A percentile compares a stretch with the other conserved stretches of the same genome.
phyloP scores from a whole-genome alignment of 2,329 filamentous ascomycete species.

The Thelonectria blattea region DNA sequence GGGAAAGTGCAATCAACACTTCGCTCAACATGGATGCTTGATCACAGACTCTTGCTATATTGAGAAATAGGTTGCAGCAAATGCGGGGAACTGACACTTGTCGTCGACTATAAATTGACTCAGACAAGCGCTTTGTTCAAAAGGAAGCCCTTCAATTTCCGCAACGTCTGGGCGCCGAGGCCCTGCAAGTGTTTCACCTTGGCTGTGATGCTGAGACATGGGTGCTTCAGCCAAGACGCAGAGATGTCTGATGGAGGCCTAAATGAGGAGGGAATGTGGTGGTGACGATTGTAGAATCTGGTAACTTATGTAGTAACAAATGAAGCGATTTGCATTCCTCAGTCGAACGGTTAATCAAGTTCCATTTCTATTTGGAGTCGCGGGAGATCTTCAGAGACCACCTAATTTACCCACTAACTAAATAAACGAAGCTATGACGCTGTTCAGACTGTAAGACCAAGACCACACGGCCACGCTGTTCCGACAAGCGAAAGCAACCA shows the following conservation, averaged over 20 bases:
- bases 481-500: constrained; percentile 6
- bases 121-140: not conserved
- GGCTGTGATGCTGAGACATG: not conserved
- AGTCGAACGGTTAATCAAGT: not conserved
- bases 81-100: not conserved
- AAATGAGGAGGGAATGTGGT: no score
- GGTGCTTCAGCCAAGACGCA: not conserved
- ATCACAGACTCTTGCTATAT: no score
- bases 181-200: not conserved
- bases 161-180: not conserved
- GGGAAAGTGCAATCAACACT: no score
- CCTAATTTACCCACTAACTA: not conserved
- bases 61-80: not conserved
- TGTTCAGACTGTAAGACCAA: not conserved
- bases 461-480: constrained; percentile 20
- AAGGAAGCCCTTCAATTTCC: constrained; percentile 1
- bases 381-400: not conserved
- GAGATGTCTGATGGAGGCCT: not conserved
- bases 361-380: not conserved
- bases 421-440: constrained; percentile 3
- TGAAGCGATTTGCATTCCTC: not conserved
- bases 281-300: not conserved
- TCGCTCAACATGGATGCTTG: no score
- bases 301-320: not conserved
- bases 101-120: constrained; percentile 1